Conservation (phyloP, 441 rosid genomes). For the Corymbia calophylla region DNA sequence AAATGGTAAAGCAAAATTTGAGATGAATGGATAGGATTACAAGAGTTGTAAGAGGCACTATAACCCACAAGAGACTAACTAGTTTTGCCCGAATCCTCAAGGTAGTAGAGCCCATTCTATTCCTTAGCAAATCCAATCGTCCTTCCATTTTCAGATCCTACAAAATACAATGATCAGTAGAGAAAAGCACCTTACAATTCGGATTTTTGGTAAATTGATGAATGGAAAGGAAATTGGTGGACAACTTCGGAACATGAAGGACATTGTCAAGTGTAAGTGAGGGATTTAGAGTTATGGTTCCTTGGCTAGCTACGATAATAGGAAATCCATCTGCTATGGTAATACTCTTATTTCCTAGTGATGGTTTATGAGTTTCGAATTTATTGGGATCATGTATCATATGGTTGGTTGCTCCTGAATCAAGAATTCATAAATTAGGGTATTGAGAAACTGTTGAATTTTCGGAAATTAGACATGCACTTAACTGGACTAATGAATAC, state of each 20-base stretch:
- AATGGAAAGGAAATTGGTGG: not conserved
- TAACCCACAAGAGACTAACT: not conserved
- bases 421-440: not conserved
- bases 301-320: not conserved
- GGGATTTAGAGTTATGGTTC: not conserved
- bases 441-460: not conserved
- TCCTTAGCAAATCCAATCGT: not conserved
- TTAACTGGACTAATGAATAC: not conserved
- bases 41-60: not conserved
- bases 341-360: not conserved
- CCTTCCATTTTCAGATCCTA: not conserved
- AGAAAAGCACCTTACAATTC: not conserved
- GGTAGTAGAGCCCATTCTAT: not conserved
- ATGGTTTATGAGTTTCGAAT: not conserved
- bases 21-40: not conserved
- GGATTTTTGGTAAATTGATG: not conserved
- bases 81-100: not conserved
- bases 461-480: not conserved
- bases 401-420: not conserved
- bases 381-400: not conserved
- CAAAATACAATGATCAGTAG: not conserved
- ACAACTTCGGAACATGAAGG: not conserved
- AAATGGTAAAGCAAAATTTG: not conserved
- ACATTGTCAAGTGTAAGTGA: not conserved
- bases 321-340: not conserved